Percentiles rank a stretch among this genome's conserved stretches.
Conservation (phyloP, 2,329 filamentous ascomycete species). For the Xylariomycetidae sp. region DNA sequence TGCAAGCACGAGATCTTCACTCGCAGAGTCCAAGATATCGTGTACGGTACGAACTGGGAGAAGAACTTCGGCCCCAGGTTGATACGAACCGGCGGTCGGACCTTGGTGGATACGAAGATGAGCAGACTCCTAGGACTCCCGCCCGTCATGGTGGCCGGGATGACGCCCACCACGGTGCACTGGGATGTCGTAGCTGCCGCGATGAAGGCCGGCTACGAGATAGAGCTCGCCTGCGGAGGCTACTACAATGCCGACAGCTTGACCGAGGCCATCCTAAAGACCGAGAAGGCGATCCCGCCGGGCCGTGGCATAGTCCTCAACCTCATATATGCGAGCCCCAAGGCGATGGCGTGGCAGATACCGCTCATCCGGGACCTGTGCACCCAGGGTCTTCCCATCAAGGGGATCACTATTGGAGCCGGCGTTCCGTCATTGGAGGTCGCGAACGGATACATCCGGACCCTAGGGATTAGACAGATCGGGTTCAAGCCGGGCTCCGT, state of each 20-base stretch:
- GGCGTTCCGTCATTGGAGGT: constrained; percentile 43
- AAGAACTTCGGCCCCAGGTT: too few species aligned
- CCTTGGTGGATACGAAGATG: constrained; percentile 27
- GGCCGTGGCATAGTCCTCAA: constrained; percentile 49
- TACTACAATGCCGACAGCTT: constrained; percentile 42
- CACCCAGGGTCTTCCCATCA: constrained; percentile 39
- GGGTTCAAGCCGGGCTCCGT: constrained; percentile 43
- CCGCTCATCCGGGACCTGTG: constrained; percentile 42
- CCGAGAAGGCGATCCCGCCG: constrained; percentile 37
- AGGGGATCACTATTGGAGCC: constrained; percentile 42
- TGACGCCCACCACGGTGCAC: constrained; percentile 42
- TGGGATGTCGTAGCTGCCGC: constrained; percentile 49
- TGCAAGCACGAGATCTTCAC: too few species aligned
- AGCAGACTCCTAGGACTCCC: constrained; percentile 40
- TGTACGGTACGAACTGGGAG: too few species aligned
- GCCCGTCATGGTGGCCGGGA: constrained; percentile 42
- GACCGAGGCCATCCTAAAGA: constrained; percentile 38
- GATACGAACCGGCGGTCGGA: too few species aligned
- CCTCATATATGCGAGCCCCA: constrained; percentile 49
- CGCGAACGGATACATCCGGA: constrained; percentile 40
- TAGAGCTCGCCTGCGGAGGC: constrained; percentile 37
- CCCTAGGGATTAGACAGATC: constrained; percentile 41
- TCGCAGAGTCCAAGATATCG: too few species aligned
- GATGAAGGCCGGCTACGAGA: constrained; percentile 43
- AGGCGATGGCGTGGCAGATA: constrained; percentile 49